A percentile compares a stretch with the other conserved stretches of the same genome.
These are phyloP conservation scores for Eucalyptus shirleyi DNA, from an alignment of 345 rosid genomes.

Conservation along the genomic window DNA sequence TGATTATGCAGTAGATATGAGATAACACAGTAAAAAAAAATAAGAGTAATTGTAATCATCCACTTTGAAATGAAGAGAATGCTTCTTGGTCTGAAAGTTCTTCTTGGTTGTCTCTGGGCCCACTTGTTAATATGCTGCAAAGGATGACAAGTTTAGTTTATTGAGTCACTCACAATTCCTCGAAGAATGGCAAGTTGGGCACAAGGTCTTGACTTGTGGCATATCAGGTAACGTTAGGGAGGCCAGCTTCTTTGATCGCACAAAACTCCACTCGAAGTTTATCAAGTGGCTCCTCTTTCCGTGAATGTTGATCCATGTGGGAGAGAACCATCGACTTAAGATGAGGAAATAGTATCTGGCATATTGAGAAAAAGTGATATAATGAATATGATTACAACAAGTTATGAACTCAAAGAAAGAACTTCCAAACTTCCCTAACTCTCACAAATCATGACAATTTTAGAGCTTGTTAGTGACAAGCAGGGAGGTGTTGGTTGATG, in stretches of 20 bases:
- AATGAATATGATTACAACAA: too few relatives aligned
- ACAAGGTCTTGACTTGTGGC: not conserved
- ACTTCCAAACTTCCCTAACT: not conserved
- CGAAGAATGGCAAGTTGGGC: not conserved
- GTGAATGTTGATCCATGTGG: not conserved
- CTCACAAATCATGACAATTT: not conserved
- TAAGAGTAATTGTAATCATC: too few relatives aligned
- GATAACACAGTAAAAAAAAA: too few relatives aligned
- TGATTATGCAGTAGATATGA: not conserved
- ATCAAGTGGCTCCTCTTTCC: not conserved
- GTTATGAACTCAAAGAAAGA: accelerated
- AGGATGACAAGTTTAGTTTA: accelerated
- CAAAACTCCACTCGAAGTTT: not conserved
- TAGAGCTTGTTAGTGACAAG: not conserved
- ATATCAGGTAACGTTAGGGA: accelerated
- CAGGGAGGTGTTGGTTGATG: not conserved
- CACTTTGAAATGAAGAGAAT: too few relatives aligned
- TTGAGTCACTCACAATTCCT: too few relatives aligned
- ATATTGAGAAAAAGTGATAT: not conserved
- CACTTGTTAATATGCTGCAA: too few relatives aligned
- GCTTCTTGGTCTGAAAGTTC: too few relatives aligned
- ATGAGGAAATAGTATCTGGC: accelerated
- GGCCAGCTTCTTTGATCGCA: accelerated
- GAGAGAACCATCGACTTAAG: not conserved
- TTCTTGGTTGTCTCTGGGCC: too few relatives aligned